A percentile compares a stretch with the other conserved stretches of the same genome.
phyloP scores from a whole-genome alignment of 371 early-diverging fungal genomes.

The Mortierella sp. region DNA sequence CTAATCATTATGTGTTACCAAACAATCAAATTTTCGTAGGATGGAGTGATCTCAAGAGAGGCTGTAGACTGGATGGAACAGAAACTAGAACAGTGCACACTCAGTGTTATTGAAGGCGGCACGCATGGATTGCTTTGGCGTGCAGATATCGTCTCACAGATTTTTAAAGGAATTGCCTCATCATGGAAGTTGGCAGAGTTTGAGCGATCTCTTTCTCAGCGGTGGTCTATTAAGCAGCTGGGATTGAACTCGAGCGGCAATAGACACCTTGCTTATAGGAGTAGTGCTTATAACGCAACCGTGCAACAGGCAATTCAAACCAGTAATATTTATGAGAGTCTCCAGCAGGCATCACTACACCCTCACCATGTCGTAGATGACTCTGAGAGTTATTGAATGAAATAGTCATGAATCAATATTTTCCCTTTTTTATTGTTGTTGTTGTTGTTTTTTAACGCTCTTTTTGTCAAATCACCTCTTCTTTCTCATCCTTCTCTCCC shows the following conservation, averaged over 20 bases:
- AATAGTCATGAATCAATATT: neutral
- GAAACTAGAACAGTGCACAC: slow-evolving; percentile 50
- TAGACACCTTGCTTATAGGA: slow-evolving; percentile 32
- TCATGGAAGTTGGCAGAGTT: slow-evolving; percentile 58
- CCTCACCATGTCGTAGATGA: slow-evolving; percentile 13
- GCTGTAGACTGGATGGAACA: slow-evolving; percentile 62
- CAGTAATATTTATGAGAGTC: slow-evolving; percentile 50
- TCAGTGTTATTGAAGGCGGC: slow-evolving; percentile 57
- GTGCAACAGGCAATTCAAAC: slow-evolving; percentile 54
- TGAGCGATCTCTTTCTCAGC: slow-evolving; percentile 52
- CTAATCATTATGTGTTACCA: neutral
- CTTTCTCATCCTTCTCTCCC: no score
- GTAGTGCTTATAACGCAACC: slow-evolving; percentile 25
- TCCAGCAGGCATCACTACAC: slow-evolving; percentile 12
- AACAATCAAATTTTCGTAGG: slow-evolving; percentile 39
- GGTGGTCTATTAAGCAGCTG: slow-evolving; percentile 56
- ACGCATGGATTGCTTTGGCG: slow-evolving; percentile 58
- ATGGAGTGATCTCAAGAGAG: slow-evolving; percentile 54
- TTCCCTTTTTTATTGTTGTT: neutral
- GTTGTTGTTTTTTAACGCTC: no score
- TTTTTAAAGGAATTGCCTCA: slow-evolving; percentile 58
- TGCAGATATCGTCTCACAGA: slow-evolving; percentile 55
- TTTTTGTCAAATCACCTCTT: no score
- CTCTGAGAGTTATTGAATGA: neutral
- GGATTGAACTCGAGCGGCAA: slow-evolving; percentile 36